Evolutionary conservation across 805 yeast species (phyloP).

Genomic region (Suhomyces sp.): DNA sequence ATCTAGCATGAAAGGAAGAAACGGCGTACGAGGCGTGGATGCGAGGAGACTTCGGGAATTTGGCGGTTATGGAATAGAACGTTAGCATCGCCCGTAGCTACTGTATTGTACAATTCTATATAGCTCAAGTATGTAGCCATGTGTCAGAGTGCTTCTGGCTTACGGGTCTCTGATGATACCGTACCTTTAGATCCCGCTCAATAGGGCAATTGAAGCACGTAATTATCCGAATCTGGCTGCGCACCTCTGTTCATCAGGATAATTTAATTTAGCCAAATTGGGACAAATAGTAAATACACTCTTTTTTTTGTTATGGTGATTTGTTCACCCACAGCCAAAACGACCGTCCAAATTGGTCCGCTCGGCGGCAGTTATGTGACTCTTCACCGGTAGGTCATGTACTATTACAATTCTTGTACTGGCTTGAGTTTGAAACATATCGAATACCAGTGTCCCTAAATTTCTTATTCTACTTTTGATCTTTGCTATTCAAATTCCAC

Average conservation of each 20-base stretch:
- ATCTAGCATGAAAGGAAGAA: background rate
- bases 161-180: background rate
- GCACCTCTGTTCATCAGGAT: slow-evolving; percentile 3
- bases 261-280: slow-evolving; percentile 8
- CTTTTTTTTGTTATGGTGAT: background rate
- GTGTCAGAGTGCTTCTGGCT: background rate
- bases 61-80: background rate
- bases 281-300: slow-evolving; percentile 11
- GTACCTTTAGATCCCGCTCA: background rate
- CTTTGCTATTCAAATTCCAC: background rate
- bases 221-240: background rate
- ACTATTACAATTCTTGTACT: background rate
- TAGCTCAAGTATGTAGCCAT: background rate
- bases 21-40: background rate
- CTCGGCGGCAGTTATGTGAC: background rate
- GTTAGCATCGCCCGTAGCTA: background rate
- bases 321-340: background rate
- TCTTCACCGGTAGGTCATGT: background rate
- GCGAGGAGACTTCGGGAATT: background rate
- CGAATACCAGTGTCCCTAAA: background rate
- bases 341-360: background rate
- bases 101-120: background rate
- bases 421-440: background rate
- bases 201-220: background rate
- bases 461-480: background rate